These are phyloP conservation scores for Podaxis rugospora DNA, from an alignment of 768 basidiomycete species.

Conservation along the genomic window DNA sequence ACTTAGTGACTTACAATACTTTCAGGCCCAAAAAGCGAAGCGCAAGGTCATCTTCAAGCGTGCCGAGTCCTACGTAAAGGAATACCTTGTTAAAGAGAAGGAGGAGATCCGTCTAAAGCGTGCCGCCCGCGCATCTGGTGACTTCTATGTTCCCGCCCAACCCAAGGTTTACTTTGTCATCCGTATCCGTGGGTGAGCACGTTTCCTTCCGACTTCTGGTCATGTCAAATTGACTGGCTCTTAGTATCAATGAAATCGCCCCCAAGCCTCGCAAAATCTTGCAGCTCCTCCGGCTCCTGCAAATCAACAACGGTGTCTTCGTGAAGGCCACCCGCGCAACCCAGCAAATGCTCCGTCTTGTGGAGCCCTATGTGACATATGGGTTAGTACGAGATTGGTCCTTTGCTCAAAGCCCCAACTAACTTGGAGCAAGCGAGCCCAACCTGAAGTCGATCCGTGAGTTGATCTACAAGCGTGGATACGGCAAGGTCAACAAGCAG, in stretches of 20 bases:
- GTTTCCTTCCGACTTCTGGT: neutral
- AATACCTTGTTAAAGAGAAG: slow-evolving; percentile 88
- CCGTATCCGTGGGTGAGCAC: slow-evolving; percentile 87
- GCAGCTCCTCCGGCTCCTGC: slow-evolving; percentile 95
- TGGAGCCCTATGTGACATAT: slow-evolving; percentile 97
- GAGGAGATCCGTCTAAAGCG: slow-evolving; percentile 97
- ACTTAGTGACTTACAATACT: slow-evolving; percentile 13
- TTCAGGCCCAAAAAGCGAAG: slow-evolving; percentile 82
- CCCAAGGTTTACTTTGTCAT: slow-evolving; percentile 97
- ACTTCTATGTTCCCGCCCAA: slow-evolving; percentile 97
- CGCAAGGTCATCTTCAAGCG: slow-evolving; percentile 99
- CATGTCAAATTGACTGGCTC: slow-evolving; percentile 9
- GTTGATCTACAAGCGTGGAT: slow-evolving; percentile 98
- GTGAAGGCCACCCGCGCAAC: slow-evolving; percentile 96
- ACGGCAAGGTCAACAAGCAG: slow-evolving; percentile 97
- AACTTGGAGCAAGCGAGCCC: slow-evolving; percentile 59
- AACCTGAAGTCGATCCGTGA: slow-evolving; percentile 97
- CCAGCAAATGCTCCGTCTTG: slow-evolving; percentile 94
- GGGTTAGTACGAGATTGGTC: slow-evolving; percentile 47
- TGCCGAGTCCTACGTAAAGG: slow-evolving; percentile 96
- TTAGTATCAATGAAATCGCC: slow-evolving; percentile 98
- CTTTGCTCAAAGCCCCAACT: neutral
- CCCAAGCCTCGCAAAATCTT: slow-evolving; percentile 99
- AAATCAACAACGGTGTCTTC: slow-evolving; percentile 99
- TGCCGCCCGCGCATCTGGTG: slow-evolving; percentile 83